These are phyloP conservation scores for Kluyveromyces wickerhamii DNA, from an alignment of 805 yeast genomes.

Conservation along the genomic window DNA sequence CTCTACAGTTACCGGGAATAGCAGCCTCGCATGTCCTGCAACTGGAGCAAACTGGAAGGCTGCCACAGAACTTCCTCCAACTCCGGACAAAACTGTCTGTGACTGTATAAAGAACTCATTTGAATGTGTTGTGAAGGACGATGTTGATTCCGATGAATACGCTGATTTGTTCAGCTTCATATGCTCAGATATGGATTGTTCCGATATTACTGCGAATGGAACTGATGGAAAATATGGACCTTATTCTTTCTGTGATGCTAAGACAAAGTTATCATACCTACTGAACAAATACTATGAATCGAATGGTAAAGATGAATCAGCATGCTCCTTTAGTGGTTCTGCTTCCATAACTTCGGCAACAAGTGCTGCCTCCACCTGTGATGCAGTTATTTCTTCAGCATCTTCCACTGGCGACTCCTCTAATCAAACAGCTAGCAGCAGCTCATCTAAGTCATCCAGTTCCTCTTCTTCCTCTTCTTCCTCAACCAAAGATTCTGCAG, in stretches of 20 bases:
- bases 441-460: conserved; percentile 24
- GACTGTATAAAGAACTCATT: conserved; percentile 45
- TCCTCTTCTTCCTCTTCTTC: conserved; percentile 32
- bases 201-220: conserved; percentile 50
- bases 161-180: conserved; percentile 44
- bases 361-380: conserved; percentile 40
- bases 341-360: conserved; percentile 40
- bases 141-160: conserved; percentile 44
- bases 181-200: conserved; percentile 49
- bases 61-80: conserved; percentile 55
- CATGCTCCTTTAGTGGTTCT: conserved; percentile 58
- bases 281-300: conserved; percentile 48
- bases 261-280: conserved; percentile 51
- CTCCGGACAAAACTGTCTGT: conserved; percentile 54
- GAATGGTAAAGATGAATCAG: conserved; percentile 33
- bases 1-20: conserved; percentile 28
- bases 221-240: conserved; percentile 54
- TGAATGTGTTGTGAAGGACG: conserved; percentile 38
- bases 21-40: conserved; percentile 51
- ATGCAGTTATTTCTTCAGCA: conserved; percentile 48
- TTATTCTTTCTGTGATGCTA: conserved; percentile 58
- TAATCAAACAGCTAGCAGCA: conserved; percentile 27
- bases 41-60: conserved; percentile 48
- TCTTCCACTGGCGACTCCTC: conserved; percentile 49
- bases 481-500: conserved; percentile 34